Base-by-base conservation (phyloP, 139 green algal genomes). In the Nannochloris sp. region DNA sequence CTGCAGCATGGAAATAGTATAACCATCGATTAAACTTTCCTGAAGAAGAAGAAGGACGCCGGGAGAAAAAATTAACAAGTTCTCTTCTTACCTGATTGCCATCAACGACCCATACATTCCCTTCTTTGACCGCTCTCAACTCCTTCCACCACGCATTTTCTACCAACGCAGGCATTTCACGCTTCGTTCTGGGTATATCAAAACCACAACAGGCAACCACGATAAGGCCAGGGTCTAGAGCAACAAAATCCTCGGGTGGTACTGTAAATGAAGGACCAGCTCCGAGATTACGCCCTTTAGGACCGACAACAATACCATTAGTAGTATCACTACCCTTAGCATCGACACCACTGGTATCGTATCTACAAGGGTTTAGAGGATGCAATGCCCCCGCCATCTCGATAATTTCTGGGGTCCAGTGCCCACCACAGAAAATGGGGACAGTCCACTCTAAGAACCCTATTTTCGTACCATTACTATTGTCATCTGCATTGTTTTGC, bases 351-450 rank as follows among this genome's bases (percentile, higher is more conserved):
- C 24, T 15, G 8, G 8, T 23, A 8, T 23, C 45, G 13, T 24
- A 9, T n/a, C 10, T 24, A 8, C 67, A 56, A 23, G 73, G 81
- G 66, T 95, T 95, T 9, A 95, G 44, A 9, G 87, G 78, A 67
- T 92, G 85, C 15, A 30, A 23, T 14, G 70, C 83, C 9, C 87
- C 87, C 5, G 86, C 88, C 84, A 95, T 83, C 4, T 79, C 42
- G 8, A 95, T 87, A n/a, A 95, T 72, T 76, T 89, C 75, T 3
- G 88, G 88, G 24, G 88, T 95, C 88, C 88, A 95, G 66, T 95
- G 88, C 0, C 89, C 89, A 2, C 89, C 89, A 24, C 68, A 39
- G 62, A 93, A 95, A 7, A 96, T 69, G 0, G 89, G 89, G 10
- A 84, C 82, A 3, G 78, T 79, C 89, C 89, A 96, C 65, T 96